Conservation (phyloP, 2,329 filamentous ascomycete genomes). For the Epichloe glyceriae region DNA sequence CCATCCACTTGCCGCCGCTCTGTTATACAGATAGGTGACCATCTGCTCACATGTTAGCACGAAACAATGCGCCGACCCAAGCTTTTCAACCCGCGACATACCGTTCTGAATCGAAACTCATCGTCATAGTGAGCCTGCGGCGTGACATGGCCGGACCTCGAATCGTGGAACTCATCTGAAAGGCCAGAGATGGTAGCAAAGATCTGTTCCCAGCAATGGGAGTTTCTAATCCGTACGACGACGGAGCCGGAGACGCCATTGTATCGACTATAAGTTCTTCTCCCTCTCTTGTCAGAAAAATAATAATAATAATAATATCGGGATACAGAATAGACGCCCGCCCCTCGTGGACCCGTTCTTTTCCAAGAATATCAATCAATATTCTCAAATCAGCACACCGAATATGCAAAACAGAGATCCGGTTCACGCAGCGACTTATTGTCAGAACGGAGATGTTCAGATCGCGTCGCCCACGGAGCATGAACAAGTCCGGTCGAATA, state of each 20-base stretch:
- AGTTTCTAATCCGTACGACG: not conserved
- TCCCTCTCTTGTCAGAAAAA: no score
- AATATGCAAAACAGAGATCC: not conserved
- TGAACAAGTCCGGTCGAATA: no score
- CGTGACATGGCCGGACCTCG: not conserved
- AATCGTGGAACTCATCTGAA: slow-evolving; percentile 1
- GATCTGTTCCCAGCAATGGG: slow-evolving; percentile 5
- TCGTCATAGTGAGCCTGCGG: slow-evolving; percentile 12
- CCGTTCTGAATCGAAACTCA: slow-evolving; percentile 19
- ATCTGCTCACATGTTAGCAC: slow-evolving; percentile 12
- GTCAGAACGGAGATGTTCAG: not conserved
- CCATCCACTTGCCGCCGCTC: slow-evolving; percentile 17
- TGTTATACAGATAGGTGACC: slow-evolving; percentile 18
- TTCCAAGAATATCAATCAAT: no score
- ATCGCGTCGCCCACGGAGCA: not conserved
- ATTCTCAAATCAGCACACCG: no score
- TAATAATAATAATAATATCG: no score
- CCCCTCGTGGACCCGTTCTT: no score
- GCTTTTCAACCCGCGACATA: slow-evolving; percentile 1
- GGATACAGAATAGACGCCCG: no score
- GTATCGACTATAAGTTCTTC: not conserved
- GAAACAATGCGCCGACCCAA: not conserved
- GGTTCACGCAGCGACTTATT: not conserved
- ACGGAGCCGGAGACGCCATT: slow-evolving; percentile 3
- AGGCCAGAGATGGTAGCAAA: slow-evolving; percentile 1